Percentiles rank a stretch among this genome's conserved stretches.
Conservation (phyloP, 1,284 basidiomycete genomes). For the Ceratobasidium theobromae region DNA sequence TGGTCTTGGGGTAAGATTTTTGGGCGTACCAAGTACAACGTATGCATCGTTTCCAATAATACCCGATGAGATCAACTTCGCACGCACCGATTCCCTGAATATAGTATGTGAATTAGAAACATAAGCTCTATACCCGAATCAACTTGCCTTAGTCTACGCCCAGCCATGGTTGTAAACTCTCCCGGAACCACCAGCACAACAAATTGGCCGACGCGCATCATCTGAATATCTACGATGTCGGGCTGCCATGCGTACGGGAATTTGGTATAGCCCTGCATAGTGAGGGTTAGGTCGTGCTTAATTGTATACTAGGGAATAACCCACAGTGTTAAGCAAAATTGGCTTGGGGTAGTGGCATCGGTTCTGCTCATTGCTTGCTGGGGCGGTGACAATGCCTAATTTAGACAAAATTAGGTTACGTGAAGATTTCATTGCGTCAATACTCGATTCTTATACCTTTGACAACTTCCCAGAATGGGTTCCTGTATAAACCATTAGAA, state of each 20-base stretch:
- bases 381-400: slow-evolving; percentile 63
- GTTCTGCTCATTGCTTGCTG: slow-evolving; percentile 59
- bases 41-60: slow-evolving; percentile 66
- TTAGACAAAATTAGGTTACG: not conserved
- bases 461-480: slow-evolving; percentile 80
- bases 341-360: slow-evolving; percentile 81
- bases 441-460: slow-evolving; percentile 51
- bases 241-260: slow-evolving; percentile 77
- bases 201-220: slow-evolving; percentile 76
- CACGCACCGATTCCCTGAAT: slow-evolving; percentile 60
- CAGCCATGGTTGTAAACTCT: slow-evolving; percentile 61
- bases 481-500: slow-evolving; percentile 48
- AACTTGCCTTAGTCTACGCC: slow-evolving; percentile 49
- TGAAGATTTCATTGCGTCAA: not conserved
- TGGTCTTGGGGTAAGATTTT: not conserved
- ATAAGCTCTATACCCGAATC: not conserved
- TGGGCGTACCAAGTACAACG: slow-evolving; percentile 56
- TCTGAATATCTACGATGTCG: slow-evolving; percentile 74
- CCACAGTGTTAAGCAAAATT: slow-evolving; percentile 69
- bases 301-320: slow-evolving; percentile 37
- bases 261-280: slow-evolving; percentile 59
- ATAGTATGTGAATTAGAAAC: not conserved
- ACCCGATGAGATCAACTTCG: slow-evolving; percentile 61
- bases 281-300: not conserved
- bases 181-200: slow-evolving; percentile 78